Evolutionary conservation across 352 stramenopile species (phyloP), one percentile per base, ranked within the genome.

Genomic region (Phytophthora citricola): DNA sequence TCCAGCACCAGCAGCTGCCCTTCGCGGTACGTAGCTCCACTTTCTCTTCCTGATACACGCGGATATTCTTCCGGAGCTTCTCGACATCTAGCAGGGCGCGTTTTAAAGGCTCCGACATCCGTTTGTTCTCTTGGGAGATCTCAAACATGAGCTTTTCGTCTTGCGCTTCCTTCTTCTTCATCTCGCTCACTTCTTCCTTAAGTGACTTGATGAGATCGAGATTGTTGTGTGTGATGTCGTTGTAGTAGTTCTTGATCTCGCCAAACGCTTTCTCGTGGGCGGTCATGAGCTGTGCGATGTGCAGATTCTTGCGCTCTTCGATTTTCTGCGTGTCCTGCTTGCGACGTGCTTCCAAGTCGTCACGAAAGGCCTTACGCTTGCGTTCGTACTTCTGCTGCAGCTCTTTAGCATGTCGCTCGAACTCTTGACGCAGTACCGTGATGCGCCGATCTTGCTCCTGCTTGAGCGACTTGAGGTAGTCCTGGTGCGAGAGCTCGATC

Each of bases 231-330:
- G 94, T 98, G 62, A 98, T 98, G 63, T 98, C 94, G 72, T 97
- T 98, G 89, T 98, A 98, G 78, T 98, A 98, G 57, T 97, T 97
- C 63, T 98, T 98, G 76, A 98, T 98, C 64, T 98, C 95, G 1
- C 83, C 82, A 69, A 98, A 98, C 5, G 93, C 93, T 60, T 98
- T 96, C 63, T 98, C 90, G 66, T 98, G 95, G 2, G 83, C 82
- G 12, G 89, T 87, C 92, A 98, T 98, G 52, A 98, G 83, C 54
- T 87, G 72, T 14, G 92, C 87, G 44, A 98, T 98, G 66, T 98
- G 94, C 45, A 83, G 59, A 71, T 98, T 95, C 69, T 98, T 98
- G 44, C 79, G 75, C 66, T 98, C 90, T 64, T 98, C 94, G 34
- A 98, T 98, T 20, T 76, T 76, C 38, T 81, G 76, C 17, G 90